phyloP scores from a whole-genome alignment of 768 basidiomycete species.

The Trametes elegans region DNA sequence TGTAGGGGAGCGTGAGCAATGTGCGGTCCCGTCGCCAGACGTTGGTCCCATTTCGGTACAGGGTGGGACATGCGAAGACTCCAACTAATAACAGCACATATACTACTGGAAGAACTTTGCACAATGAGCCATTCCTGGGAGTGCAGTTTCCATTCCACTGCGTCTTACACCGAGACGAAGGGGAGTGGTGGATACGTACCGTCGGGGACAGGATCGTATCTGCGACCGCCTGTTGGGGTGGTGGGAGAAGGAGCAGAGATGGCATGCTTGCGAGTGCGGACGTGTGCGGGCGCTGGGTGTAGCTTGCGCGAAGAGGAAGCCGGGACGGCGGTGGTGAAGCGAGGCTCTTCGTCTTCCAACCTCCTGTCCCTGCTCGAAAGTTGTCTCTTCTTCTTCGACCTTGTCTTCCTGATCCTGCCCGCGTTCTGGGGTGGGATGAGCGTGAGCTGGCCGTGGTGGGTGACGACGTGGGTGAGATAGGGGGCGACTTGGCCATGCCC shows the following conservation, averaged over 20 bases:
- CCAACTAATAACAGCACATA: no score
- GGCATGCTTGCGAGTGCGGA: slow-evolving; percentile 20
- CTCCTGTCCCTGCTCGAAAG: slow-evolving; percentile 34
- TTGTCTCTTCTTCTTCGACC: slow-evolving; percentile 32
- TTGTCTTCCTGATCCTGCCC: slow-evolving; percentile 44
- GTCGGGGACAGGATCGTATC: slow-evolving; percentile 14
- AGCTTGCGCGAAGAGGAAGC: slow-evolving; percentile 21
- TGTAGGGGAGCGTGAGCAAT: no score
- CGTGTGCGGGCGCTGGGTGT: slow-evolving; percentile 12
- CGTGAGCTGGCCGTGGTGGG: slow-evolving; percentile 51
- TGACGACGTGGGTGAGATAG: slow-evolving; percentile 56
- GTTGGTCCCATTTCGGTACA: no score
- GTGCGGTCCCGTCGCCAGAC: no score
- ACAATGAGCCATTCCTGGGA: no score
- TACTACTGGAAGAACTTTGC: no score
- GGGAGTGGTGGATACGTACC: slow-evolving; percentile 7
- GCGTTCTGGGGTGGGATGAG: slow-evolving; percentile 51
- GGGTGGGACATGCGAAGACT: no score
- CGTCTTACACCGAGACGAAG: no score
- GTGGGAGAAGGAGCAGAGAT: slow-evolving; percentile 12
- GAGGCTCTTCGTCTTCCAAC: slow-evolving; percentile 26
- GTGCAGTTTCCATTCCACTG: no score
- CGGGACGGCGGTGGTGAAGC: slow-evolving; percentile 26
- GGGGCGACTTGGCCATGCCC: slow-evolving; percentile 42
- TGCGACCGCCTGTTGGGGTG: background rate